These are phyloP conservation scores for Wickerhamomyces queroliae DNA, from an alignment of 805 yeast genomes.

Conservation along the genomic window DNA sequence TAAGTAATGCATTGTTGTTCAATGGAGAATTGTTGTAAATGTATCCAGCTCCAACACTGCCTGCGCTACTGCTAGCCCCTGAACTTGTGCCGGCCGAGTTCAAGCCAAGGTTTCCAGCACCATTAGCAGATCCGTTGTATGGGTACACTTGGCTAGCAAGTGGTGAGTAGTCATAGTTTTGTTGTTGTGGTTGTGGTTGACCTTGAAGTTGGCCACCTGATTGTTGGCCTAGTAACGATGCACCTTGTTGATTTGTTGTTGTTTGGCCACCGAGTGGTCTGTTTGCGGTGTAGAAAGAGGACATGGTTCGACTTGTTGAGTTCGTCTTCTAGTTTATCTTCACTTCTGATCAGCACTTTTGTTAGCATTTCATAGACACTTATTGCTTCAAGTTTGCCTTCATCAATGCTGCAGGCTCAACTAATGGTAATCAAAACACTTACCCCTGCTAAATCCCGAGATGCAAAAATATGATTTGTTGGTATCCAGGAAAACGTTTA, in stretches of 20 bases:
- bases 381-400: no score
- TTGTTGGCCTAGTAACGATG: slow-evolving; percentile 1
- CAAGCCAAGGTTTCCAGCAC: slow-evolving; percentile 8
- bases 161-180: slow-evolving; percentile 9
- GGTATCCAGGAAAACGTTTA: no score
- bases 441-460: no score
- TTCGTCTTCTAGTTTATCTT: background rate
- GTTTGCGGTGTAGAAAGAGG: background rate
- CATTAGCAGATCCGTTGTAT: slow-evolving; percentile 3
- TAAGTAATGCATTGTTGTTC: background rate
- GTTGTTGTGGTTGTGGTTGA: slow-evolving; percentile 4
- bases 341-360: background rate
- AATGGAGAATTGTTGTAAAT: slow-evolving; percentile 3
- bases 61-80: slow-evolving; percentile 6
- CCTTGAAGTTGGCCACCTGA: background rate
- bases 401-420: no score
- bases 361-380: no score
- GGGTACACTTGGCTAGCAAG: slow-evolving; percentile 7
- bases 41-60: background rate
- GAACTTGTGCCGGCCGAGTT: slow-evolving; percentile 12
- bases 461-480: no score
- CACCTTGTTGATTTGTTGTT: background rate
- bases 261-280: background rate
- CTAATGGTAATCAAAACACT: no score
- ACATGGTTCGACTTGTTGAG: background rate